phyloP scores from a whole-genome alignment of 1,139 yeast species.

The Hyphopichia fennica region DNA sequence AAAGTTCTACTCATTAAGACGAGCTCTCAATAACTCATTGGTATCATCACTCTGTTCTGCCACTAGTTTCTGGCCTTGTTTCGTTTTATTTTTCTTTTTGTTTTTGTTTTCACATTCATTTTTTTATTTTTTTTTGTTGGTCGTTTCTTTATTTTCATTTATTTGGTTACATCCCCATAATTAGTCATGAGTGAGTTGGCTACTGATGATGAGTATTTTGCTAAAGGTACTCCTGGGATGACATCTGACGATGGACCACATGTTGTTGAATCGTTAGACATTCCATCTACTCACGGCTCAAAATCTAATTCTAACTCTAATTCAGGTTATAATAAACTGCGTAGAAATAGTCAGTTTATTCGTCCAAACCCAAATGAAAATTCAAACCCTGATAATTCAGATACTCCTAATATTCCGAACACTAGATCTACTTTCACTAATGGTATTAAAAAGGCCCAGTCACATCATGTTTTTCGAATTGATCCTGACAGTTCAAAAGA shows the following conservation, averaged over 20 bases:
- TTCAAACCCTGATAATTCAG: too few relatives aligned
- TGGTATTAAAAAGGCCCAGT: slow-evolving; percentile 1
- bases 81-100: neutral
- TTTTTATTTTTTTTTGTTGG: neutral
- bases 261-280: neutral
- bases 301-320: neutral
- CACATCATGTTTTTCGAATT: neutral
- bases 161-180: neutral
- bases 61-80: neutral
- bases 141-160: neutral
- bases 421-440: neutral
- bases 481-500: slow-evolving; percentile 1
- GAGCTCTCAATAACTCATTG: too few relatives aligned
- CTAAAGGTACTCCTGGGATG: neutral
- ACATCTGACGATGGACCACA: neutral
- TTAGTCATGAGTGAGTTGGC: neutral
- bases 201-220: slow-evolving; percentile 2
- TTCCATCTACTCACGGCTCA: neutral
- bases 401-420: neutral
- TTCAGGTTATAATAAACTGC: neutral
- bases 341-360: neutral
- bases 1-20: too few relatives aligned
- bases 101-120: neutral
- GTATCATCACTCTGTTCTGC: too few relatives aligned
- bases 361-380: neutral